These are phyloP conservation scores for Aspergillus tanneri DNA, from an alignment of 2,329 filamentous ascomycete species.

Conservation along the genomic window DNA sequence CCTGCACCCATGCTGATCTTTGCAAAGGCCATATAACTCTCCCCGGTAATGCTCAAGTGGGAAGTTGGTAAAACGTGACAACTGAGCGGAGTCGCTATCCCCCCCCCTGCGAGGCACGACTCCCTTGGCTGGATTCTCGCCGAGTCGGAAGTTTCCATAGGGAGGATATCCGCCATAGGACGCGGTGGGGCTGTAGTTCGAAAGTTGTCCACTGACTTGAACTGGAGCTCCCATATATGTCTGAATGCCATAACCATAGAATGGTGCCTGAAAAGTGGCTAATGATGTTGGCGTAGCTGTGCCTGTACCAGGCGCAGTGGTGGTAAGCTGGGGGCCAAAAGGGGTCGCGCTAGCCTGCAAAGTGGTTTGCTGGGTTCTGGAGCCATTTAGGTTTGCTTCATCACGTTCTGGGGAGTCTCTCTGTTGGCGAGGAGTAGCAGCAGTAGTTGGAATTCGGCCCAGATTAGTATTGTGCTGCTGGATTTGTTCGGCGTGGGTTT, in stretches of 20 bases:
- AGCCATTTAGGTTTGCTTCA: conserved; percentile 47
- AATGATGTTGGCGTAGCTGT: conserved; percentile 33
- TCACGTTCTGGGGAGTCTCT: conserved; percentile 46
- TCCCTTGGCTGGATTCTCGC: conserved; percentile 73
- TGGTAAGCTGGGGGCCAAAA: conserved; percentile 66
- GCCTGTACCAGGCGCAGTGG: conserved; percentile 29
- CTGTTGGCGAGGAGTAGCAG: conserved; percentile 62
- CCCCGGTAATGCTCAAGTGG: conserved; percentile 77
- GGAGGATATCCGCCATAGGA: conserved; percentile 54
- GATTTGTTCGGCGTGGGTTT: conserved; percentile 60
- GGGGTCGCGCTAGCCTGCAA: conserved; percentile 77
- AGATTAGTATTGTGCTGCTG: conserved; percentile 78
- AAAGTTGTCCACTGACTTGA: conserved; percentile 37
- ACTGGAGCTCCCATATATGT: conserved; percentile 55
- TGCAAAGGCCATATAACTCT: conserved; percentile 86
- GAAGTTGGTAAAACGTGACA: conserved; percentile 80
- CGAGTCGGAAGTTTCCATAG: conserved; percentile 57
- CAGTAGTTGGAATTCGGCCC: conserved; percentile 71
- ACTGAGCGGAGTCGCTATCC: conserved; percentile 52
- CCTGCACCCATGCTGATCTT: conserved; percentile 96
- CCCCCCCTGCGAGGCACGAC: conserved; percentile 62
- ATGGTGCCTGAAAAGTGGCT: conserved; percentile 38
- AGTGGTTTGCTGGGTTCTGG: conserved; percentile 65
- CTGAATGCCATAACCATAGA: conserved; percentile 53
- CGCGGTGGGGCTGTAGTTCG: conserved; percentile 54